phyloP scores from a whole-genome alignment of 805 yeast genomes.

The Metschnikowia hibisci region DNA sequence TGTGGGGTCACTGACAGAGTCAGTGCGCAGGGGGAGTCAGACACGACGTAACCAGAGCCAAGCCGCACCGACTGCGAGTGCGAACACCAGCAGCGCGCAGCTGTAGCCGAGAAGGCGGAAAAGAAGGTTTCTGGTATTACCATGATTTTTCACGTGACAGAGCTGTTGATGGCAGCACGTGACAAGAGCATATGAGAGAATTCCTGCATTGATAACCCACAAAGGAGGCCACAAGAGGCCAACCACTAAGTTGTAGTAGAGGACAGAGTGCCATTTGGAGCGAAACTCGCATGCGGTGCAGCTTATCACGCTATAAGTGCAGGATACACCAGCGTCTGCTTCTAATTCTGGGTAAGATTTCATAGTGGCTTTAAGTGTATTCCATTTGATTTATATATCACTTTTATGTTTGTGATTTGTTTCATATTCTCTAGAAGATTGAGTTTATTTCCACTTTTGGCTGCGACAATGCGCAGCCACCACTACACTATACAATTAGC shows the following conservation, averaged over 20 bases:
- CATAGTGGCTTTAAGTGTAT: too few species aligned
- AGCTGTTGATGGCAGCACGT: conserved; percentile 5
- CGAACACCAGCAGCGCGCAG: conserved; percentile 3
- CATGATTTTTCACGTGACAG: conserved; percentile 2
- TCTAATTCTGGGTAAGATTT: background rate
- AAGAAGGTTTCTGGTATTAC: background rate
- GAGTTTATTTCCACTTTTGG: too few species aligned
- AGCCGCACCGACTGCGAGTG: conserved; percentile 3
- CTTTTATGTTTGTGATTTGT: too few species aligned
- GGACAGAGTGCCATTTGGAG: conserved; percentile 9
- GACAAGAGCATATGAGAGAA: conserved; percentile 6
- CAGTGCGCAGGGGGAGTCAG: conserved; percentile 4
- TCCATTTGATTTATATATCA: too few species aligned
- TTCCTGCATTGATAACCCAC: conserved; percentile 8
- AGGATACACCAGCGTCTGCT: background rate
- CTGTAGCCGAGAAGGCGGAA: conserved; percentile 3
- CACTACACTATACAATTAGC: too few species aligned
- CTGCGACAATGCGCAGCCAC: too few species aligned
- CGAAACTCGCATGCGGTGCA: conserved; percentile 11
- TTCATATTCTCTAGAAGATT: too few species aligned
- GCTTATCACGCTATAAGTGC: background rate
- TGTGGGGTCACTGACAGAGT: conserved; percentile 3
- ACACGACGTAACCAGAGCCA: background rate
- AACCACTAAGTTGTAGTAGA: conserved; percentile 12
- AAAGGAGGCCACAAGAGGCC: conserved; percentile 13